Evolutionary conservation across 2,329 filamentous ascomycete genomes (phyloP).

Genomic region (Ophioceras dolichostomum): DNA sequence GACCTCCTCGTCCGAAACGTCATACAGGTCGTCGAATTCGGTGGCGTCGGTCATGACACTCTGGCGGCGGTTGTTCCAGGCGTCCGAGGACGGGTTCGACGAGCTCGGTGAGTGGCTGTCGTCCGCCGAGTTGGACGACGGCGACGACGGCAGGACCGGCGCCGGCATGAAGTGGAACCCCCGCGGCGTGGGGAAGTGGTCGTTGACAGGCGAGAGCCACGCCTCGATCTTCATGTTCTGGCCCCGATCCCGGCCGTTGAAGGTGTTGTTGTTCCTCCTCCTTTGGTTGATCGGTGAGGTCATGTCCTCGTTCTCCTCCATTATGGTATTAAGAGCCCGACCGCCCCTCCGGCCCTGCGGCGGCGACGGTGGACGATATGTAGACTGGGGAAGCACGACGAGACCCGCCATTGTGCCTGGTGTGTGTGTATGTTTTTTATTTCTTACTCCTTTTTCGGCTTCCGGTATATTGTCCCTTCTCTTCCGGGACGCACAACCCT

Average conservation of each 20-base stretch:
- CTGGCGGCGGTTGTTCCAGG: slow-evolving; percentile 45
- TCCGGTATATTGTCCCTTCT: too few relatives aligned
- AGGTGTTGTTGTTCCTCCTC: slow-evolving; percentile 7
- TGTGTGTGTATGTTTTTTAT: too few relatives aligned
- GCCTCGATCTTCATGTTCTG: slow-evolving; percentile 40
- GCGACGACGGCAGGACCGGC: slow-evolving; percentile 48
- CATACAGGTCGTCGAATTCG: slow-evolving; percentile 80
- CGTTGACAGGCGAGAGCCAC: slow-evolving; percentile 46
- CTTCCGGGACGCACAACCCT: too few relatives aligned
- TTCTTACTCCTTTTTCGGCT: too few relatives aligned
- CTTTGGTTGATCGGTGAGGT: slow-evolving; percentile 11
- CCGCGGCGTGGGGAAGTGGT: slow-evolving; percentile 62
- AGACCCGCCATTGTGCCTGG: slow-evolving; percentile 31
- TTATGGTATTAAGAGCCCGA: slow-evolving; percentile 52
- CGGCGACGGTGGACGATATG: slow-evolving; percentile 34
- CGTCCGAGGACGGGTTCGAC: slow-evolving; percentile 36
- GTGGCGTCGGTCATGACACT: slow-evolving; percentile 53
- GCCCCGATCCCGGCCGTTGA: slow-evolving; percentile 8
- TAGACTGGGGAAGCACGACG: slow-evolving; percentile 23
- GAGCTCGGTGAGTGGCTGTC: slow-evolving; percentile 30
- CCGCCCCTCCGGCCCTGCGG: slow-evolving; percentile 43
- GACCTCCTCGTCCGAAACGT: slow-evolving; percentile 70
- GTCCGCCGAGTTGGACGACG: slow-evolving; percentile 35
- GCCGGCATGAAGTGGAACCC: slow-evolving; percentile 53
- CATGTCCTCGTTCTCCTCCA: slow-evolving; percentile 39